Conservation (phyloP, 805 yeast species). For the Schwanniomyces vanrijiae region DNA sequence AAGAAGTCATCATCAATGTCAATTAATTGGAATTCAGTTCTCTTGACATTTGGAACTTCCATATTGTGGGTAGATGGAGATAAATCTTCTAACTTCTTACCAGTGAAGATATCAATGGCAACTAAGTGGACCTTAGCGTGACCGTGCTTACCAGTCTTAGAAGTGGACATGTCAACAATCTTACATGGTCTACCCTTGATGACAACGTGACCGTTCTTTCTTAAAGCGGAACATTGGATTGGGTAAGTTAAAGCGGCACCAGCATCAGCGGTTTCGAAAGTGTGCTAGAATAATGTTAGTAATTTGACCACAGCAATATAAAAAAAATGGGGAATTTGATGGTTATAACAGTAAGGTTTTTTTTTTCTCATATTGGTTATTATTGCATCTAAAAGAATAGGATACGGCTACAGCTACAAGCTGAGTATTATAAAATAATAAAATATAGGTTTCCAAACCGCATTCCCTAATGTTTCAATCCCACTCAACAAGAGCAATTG, state of each 20-base stretch:
- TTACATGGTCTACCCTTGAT: slow-evolving; percentile 99
- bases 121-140: slow-evolving; percentile 99
- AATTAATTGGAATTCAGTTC: slow-evolving; percentile 95
- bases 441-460: too few relatives aligned
- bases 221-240: slow-evolving; percentile 99
- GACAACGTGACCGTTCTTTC: slow-evolving; percentile 99
- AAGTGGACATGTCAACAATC: slow-evolving; percentile 99
- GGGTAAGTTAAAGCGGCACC: slow-evolving; percentile 99
- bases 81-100: slow-evolving; percentile 98
- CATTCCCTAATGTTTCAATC: too few relatives aligned
- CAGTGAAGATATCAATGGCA: slow-evolving; percentile 98
- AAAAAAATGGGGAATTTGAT: not conserved
- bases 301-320: slow-evolving; percentile 1
- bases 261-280: slow-evolving; percentile 97
- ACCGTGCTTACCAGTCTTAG: slow-evolving; percentile 99
- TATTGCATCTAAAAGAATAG: too few relatives aligned
- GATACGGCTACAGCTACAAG: not conserved
- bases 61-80: slow-evolving; percentile 99
- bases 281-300: slow-evolving; percentile 58
- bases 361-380: not conserved
- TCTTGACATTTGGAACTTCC: slow-evolving; percentile 97
- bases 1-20: slow-evolving; percentile 98
- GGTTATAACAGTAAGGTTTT: not conserved
- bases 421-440: not conserved
- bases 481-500: not conserved